Base-by-base conservation (phyloP, 495 filamentous ascomycete genomes). In the Astrothelium macrocarpum region DNA sequence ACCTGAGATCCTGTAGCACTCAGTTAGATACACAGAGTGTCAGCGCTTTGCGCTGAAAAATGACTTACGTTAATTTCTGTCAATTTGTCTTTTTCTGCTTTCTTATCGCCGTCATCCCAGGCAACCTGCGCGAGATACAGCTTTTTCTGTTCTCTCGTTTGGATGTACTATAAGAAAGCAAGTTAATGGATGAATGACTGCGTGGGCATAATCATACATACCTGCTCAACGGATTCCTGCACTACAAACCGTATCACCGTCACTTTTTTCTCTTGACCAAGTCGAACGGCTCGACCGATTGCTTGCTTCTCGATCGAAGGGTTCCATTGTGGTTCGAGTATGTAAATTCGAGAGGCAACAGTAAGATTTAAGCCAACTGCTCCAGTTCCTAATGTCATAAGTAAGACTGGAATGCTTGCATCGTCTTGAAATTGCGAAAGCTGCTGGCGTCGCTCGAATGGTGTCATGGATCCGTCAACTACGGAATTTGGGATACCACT, bases 271-370 rank as follows among this genome's bases (percentile, higher is more conserved):
- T 63, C 71, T 62, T 83, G 82, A 0, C 80, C 79, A 25, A 84
- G 75, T 28, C 81, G 70, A 14, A 79, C 23, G 14, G 75, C 75
- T 32, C 81, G 70, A 1, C 71, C 75, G 39, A 82, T 74, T 1
- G 82, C 82, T 63, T 84, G 81, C 23, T 75, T 73, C 64, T 84
- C 81, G 0, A 82, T 74, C 32, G 73, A 75, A 0, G 82, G 82
- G 46, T 84, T 83, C 81, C 81, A 84, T 64, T 83, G 78, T 7
- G 77, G 81, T 49, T 85, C 80, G 10, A 83, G 67, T 20, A 83
- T 72, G 65, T 77, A 74, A 1, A 84, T 75, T 20, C 69, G 72
- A 53, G 74, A 79, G 0, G 79, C 80, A 0, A 72, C 67, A 1
- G 78, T 76, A 32, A 84, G 74, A 60, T 80, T 82, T 1, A 83